Conservation (phyloP, 176 grass and related monocot genomes). For the Ensete ventricosum region DNA sequence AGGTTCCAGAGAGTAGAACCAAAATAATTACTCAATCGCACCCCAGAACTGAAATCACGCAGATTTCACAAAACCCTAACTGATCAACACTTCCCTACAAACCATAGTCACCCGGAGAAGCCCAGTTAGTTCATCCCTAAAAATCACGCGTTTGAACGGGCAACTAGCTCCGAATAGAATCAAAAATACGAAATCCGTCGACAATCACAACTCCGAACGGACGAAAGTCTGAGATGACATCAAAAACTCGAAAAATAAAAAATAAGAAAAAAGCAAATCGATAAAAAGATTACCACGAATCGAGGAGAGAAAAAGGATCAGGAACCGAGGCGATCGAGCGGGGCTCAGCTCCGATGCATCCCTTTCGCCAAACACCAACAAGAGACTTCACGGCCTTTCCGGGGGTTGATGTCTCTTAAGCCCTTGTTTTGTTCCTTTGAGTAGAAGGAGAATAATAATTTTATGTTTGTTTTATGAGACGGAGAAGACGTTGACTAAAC, state of each 20-base stretch:
- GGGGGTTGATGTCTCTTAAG: neutral
- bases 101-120: neutral
- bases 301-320: neutral
- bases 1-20: neutral
- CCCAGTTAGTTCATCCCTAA: neutral
- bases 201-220: neutral
- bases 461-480: no score
- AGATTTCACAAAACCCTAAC: neutral
- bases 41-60: neutral
- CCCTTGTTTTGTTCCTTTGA: neutral
- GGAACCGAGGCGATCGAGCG: neutral
- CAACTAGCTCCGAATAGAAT: neutral
- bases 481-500: no score
- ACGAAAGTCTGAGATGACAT: neutral
- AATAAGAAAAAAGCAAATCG: neutral
- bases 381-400: neutral
- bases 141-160: neutral
- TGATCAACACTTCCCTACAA: neutral
- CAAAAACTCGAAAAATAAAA: neutral
- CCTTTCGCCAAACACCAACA: neutral
- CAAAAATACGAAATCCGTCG: neutral
- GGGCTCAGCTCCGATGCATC: neutral
- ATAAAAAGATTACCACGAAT: neutral
- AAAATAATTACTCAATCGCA: neutral
- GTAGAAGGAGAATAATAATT: no score